Conservation (phyloP, 2,329 filamentous ascomycete genomes). For the Alternaria gaisen region DNA sequence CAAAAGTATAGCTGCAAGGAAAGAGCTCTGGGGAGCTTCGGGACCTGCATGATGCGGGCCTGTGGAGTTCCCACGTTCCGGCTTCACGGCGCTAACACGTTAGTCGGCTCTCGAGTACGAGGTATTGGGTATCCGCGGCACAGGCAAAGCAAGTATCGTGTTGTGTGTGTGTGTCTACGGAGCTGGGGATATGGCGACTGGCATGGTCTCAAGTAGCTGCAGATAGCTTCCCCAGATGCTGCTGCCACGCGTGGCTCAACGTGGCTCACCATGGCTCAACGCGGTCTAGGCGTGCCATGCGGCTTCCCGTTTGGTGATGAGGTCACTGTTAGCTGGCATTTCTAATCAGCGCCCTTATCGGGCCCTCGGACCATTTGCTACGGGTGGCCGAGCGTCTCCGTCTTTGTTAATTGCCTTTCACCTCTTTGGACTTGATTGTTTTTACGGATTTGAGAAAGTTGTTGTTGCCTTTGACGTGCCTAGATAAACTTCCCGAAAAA, state of each 20-base stretch:
- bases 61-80: constrained; percentile 15
- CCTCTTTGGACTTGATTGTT: constrained; percentile 20
- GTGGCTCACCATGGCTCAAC: constrained; percentile 20
- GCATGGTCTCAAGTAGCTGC: neutral
- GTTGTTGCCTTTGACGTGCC: neutral
- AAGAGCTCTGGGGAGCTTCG: constrained; percentile 20
- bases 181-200: neutral
- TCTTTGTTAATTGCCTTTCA: constrained; percentile 1
- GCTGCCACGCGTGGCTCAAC: constrained; percentile 6
- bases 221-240: neutral
- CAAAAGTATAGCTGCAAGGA: neutral
- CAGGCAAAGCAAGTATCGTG: neutral
- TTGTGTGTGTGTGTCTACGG: neutral
- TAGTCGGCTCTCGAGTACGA: neutral
- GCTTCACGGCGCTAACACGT: constrained; percentile 10
- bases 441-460: constrained; percentile 17
- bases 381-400: constrained; percentile 21
- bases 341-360: constrained; percentile 42
- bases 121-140: neutral
- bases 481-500: neutral
- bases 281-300: constrained; percentile 10
- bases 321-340: constrained; percentile 34
- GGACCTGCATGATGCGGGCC: constrained; percentile 28
- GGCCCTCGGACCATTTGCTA: constrained; percentile 11
- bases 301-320: constrained; percentile 21